Conservation (phyloP, 139 green algal genomes). For the Medakamo hakoo region DNA sequence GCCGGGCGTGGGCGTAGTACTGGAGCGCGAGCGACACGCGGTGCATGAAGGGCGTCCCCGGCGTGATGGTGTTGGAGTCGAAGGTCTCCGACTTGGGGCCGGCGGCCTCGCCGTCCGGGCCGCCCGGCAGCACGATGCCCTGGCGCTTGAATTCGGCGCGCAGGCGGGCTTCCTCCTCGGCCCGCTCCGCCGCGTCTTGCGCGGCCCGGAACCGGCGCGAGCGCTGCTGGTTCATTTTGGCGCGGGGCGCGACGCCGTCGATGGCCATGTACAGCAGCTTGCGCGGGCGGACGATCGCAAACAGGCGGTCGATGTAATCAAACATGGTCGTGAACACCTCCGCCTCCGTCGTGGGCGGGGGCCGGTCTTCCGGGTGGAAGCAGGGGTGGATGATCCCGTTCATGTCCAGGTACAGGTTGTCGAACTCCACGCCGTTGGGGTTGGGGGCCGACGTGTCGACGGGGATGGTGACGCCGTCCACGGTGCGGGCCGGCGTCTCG, state of each 20-base stretch:
- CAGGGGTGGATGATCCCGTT: constrained; percentile 99
- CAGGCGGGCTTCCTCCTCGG: constrained; percentile 72
- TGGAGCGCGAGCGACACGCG: constrained; percentile 80
- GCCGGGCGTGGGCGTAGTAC: constrained; percentile 88
- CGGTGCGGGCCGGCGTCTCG: constrained; percentile 48
- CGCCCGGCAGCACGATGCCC: constrained; percentile 27
- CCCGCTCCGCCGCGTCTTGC: constrained; percentile 68
- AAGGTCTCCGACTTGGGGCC: constrained; percentile 38
- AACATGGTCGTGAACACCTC: constrained; percentile 98
- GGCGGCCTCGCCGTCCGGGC: not conserved
- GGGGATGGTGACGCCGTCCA: constrained; percentile 68
- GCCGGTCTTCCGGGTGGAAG: constrained; percentile 96
- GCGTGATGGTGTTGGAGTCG: constrained; percentile 97
- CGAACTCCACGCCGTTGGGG: constrained; percentile 93
- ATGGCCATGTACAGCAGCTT: constrained; percentile 98
- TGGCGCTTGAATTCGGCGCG: constrained; percentile 71
- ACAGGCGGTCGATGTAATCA: constrained; percentile 98
- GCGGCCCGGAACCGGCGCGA: constrained; percentile 87
- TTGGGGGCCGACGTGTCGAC: constrained; percentile 80
- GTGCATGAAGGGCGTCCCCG: constrained; percentile 97
- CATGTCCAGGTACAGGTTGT: constrained; percentile 99
- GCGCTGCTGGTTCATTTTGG: constrained; percentile 99
- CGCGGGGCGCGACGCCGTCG: constrained; percentile 87
- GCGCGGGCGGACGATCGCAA: constrained; percentile 87
- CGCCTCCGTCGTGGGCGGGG: constrained; percentile 73